phyloP scores from a whole-genome alignment of 2,329 filamentous ascomycete genomes.

The Ceratocystis diversiconidia region DNA sequence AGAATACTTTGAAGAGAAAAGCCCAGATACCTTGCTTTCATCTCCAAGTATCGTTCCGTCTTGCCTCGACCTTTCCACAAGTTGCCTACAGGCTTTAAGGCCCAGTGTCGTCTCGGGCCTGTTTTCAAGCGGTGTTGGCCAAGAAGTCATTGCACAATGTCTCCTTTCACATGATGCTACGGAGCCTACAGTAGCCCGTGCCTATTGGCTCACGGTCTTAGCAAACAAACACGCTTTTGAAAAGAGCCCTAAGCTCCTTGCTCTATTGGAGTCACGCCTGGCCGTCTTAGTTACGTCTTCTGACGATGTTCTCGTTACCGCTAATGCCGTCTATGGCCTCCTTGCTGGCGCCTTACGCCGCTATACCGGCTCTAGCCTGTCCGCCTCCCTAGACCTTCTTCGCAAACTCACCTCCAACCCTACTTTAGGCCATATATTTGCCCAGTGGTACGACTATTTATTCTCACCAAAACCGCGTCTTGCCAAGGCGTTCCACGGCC shows the following conservation, averaged over 20 bases:
- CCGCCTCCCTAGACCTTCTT: slow-evolving; percentile 26
- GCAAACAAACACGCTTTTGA: slow-evolving; percentile 34
- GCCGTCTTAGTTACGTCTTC: slow-evolving; percentile 5
- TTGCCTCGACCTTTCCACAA: slow-evolving; percentile 25
- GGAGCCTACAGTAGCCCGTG: background rate
- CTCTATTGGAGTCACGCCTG: slow-evolving; percentile 20
- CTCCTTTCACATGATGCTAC: slow-evolving; percentile 9
- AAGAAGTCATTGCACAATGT: slow-evolving; percentile 23
- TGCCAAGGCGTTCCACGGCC: slow-evolving; percentile 30
- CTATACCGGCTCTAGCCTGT: slow-evolving; percentile 27
- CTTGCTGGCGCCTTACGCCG: slow-evolving; percentile 27
- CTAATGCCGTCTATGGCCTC: slow-evolving; percentile 23
- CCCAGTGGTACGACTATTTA: slow-evolving; percentile 31
- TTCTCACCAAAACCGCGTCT: slow-evolving; percentile 30
- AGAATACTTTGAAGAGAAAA: slow-evolving; percentile 11
- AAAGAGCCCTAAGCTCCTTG: slow-evolving; percentile 19
- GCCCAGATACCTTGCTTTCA: background rate
- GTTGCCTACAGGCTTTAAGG: slow-evolving; percentile 28
- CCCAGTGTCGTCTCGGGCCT: slow-evolving; percentile 26
- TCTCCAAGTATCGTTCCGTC: background rate
- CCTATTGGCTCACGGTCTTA: slow-evolving; percentile 28
- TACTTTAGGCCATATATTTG: slow-evolving; percentile 28
- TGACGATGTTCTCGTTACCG: background rate
- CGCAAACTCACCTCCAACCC: slow-evolving; percentile 25
- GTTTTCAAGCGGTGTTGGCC: slow-evolving; percentile 27